Base-by-base conservation (phyloP, 78 protist genomes). In the Paulinella micropora region DNA sequence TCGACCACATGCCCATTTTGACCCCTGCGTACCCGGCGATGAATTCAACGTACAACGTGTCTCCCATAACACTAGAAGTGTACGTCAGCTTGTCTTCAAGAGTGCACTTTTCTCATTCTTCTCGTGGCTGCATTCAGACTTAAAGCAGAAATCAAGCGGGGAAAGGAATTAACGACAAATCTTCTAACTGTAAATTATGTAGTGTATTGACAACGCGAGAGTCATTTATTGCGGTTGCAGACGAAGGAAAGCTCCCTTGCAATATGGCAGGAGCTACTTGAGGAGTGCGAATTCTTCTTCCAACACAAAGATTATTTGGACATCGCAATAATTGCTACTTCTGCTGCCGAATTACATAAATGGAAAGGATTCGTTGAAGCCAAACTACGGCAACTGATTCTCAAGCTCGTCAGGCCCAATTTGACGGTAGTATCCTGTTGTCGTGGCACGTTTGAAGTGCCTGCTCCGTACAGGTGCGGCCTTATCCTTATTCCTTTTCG, bases 1-100 rank as follows among this genome's bases (percentile, higher is more conserved):
- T 32, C 34, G 94, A 95, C 86, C 85, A 94, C 86, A 96, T 97
- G 98, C 98, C 98, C 34, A 90, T 97, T 84, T 87, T 97, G 77
- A 97, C 99, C 37, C 99, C 99, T 26, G 93, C 95, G 37, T 96
- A 95, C 90, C 99, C 99, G 35, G 73, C 93, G n/a, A 94, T 96
- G 97, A 97, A 97, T 85, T 92, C 98, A 35, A 92, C 97, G 0
- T 90, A 93, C 91, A 95, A 95, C 87, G 96, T 96, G 35, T 86
- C 94, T 26, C n/a, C 1, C 34, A 90, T 97, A 1, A 95, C 98
- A 15, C 90, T 95, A 0, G 77, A 36, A 0, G 87, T 95, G 29
- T n/a, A n/a, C n/a, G n/a, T n/a, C n/a, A n/a, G n/a, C n/a, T n/a
- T n/a, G n/a, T n/a, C n/a, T n/a, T n/a, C n/a, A n/a, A n/a, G n/a